Conservation (phyloP, 176 grass and related monocot species). For the Chloris gayana region DNA sequence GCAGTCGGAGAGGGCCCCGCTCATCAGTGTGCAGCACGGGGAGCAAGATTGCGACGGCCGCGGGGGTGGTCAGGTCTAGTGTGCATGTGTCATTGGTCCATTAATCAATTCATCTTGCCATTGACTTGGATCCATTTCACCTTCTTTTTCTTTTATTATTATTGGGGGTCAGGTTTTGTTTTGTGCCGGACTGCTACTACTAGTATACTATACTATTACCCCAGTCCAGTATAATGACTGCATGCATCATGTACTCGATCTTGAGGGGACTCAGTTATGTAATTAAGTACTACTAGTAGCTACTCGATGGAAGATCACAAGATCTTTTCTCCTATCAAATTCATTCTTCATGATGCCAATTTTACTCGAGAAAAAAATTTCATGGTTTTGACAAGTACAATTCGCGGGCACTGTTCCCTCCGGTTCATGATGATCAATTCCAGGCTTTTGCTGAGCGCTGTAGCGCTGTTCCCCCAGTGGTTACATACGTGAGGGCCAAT, state of each 20-base stretch:
- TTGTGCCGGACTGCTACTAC: background rate
- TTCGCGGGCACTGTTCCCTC: constrained; percentile 15
- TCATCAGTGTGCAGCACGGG: constrained; percentile 48
- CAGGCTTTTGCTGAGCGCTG: constrained; percentile 18
- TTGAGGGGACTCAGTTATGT: background rate
- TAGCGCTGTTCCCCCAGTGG: constrained; percentile 56
- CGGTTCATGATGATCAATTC: constrained; percentile 15
- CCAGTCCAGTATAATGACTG: background rate
- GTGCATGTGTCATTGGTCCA: background rate
- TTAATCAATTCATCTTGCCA: constrained; percentile 27
- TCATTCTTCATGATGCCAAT: too few relatives aligned
- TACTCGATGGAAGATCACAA: background rate
- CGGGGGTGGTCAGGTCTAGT: constrained; percentile 44
- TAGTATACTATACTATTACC: too few relatives aligned
- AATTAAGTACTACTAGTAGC: background rate
- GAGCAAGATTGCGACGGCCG: constrained; percentile 49
- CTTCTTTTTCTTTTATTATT: constrained; percentile 16
- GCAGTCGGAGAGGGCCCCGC: constrained; percentile 35
- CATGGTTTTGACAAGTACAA: background rate
- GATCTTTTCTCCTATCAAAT: too few relatives aligned
- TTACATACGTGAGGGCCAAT: constrained; percentile 45
- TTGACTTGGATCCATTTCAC: constrained; percentile 47
- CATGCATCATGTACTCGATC: background rate
- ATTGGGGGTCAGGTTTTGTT: constrained; percentile 18
- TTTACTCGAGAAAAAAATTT: too few relatives aligned